Evolutionary conservation across 371 early-diverging fungal genomes (phyloP).

Genomic region (Mucor indicus): DNA sequence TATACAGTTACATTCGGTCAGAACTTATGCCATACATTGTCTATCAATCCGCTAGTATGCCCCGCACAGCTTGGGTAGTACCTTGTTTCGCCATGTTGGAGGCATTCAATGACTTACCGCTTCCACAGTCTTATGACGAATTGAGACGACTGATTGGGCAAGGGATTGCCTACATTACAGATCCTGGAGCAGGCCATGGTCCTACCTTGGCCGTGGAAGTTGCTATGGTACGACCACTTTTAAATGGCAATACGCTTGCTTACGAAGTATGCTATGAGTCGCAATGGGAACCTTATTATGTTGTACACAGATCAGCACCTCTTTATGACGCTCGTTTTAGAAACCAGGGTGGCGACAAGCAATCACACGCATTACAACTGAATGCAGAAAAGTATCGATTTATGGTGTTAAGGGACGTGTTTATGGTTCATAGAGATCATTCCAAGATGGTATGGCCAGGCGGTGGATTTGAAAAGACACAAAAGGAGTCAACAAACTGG

Average conservation of each 20-base stretch:
- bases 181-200: conserved; percentile 61
- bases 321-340: conserved; percentile 60
- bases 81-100: conserved; percentile 58
- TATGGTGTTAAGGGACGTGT: conserved; percentile 47
- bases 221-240: conserved; percentile 26
- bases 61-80: conserved; percentile 48
- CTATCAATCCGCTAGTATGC: conserved; percentile 4
- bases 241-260: conserved; percentile 20
- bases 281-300: conserved; percentile 72
- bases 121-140: conserved; percentile 42
- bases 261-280: conserved; percentile 70
- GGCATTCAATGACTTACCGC: conserved; percentile 22
- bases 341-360: conserved; percentile 70
- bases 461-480: conserved; percentile 49
- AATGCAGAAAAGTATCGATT: conserved; percentile 59
- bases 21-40: conserved; percentile 26
- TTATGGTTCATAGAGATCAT: conserved; percentile 64
- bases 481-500: conserved; percentile 36
- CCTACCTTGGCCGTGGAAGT: conserved; percentile 47
- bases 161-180: conserved; percentile 58
- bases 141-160: conserved; percentile 37
- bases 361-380: conserved; percentile 58
- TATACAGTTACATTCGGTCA: conserved; percentile 35
- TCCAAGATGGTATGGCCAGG: conserved; percentile 54
- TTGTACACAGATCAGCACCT: conserved; percentile 47